A percentile compares a stretch with the other conserved stretches of the same genome.
phyloP scores from a whole-genome alignment of 2,329 filamentous ascomycete species.

The Elsinoe batatas region DNA sequence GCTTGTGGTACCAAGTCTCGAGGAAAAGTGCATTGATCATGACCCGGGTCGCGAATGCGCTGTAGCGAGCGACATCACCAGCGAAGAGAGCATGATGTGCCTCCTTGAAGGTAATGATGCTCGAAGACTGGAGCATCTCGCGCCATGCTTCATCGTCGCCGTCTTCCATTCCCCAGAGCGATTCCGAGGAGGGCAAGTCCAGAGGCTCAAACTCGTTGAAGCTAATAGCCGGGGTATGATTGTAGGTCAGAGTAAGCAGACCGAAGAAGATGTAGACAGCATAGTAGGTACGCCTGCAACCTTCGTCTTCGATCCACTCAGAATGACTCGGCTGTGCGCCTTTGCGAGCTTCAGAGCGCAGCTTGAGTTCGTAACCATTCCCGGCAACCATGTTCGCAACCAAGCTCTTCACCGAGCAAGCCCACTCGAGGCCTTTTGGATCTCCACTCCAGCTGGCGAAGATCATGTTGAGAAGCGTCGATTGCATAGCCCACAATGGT shows the following conservation, averaged over 20 bases:
- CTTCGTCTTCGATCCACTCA: constrained; percentile 96
- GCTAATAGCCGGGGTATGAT: constrained; percentile 93
- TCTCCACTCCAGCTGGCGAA: constrained; percentile 99
- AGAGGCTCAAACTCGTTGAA: constrained; percentile 97
- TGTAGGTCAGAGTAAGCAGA: constrained; percentile 87
- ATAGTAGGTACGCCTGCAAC: constrained; percentile 92
- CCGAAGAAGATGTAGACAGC: constrained; percentile 99
- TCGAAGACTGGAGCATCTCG: constrained; percentile 61
- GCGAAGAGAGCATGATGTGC: constrained; percentile 94
- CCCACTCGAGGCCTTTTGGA: constrained; percentile 94
- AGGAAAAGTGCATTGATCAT: constrained; percentile 99
- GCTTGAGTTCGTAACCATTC: constrained; percentile 90
- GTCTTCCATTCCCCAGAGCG: constrained; percentile 79
- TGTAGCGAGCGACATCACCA: constrained; percentile 82
- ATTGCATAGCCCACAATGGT: constrained; percentile 96
- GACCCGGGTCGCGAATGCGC: constrained; percentile 89
- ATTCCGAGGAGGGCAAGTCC: constrained; percentile 85
- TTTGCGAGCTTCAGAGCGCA: constrained; percentile 79
- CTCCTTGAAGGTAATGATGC: constrained; percentile 77
- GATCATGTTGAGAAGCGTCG: constrained; percentile 93
- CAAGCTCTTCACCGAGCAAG: constrained; percentile 96
- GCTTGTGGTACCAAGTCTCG: constrained; percentile 98
- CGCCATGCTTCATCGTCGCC: constrained; percentile 74
- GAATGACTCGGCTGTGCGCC: constrained; percentile 64
- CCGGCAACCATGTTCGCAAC: constrained; percentile 98